Percentiles rank a stretch among this genome's conserved stretches.
phyloP scores from a whole-genome alignment of 2,329 filamentous ascomycete species.

The Dothideomycetes sp. region DNA sequence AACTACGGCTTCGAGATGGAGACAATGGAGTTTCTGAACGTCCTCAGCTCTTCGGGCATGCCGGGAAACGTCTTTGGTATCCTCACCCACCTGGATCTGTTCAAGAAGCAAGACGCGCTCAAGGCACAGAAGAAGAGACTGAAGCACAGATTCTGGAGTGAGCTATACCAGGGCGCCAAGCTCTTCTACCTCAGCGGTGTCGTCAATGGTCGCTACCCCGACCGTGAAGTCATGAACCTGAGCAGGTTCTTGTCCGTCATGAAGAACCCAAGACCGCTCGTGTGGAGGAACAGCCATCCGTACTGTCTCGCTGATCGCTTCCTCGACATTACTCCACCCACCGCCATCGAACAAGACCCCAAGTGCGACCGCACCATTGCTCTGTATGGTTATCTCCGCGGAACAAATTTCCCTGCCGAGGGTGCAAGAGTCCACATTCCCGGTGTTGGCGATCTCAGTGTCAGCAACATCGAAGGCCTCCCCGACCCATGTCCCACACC shows the following conservation, averaged over 20 bases:
- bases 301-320: constrained; percentile 92
- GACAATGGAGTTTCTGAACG: constrained; percentile 98
- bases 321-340: constrained; percentile 88
- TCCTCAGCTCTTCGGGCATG: constrained; percentile 90
- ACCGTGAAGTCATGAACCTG: constrained; percentile 90
- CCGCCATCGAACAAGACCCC: constrained; percentile 73
- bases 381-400: constrained; percentile 84
- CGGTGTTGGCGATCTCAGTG: constrained; percentile 78
- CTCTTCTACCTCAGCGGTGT: constrained; percentile 95
- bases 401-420: constrained; percentile 82
- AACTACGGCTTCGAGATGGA: constrained; percentile 99
- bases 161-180: constrained; percentile 93
- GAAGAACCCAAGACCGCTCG: constrained; percentile 94
- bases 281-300: constrained; percentile 94
- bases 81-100: constrained; percentile 89
- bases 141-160: constrained; percentile 93
- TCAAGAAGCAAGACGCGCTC: constrained; percentile 83
- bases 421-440: constrained; percentile 85
- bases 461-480: constrained; percentile 72
- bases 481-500: constrained; percentile 95
- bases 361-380: constrained; percentile 88
- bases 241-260: constrained; percentile 94
- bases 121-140: constrained; percentile 92
- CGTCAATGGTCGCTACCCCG: constrained; percentile 91
- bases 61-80: constrained; percentile 97